A percentile compares a stretch with the other conserved stretches of the same genome.
Conservation (phyloP, 2,329 filamentous ascomycete genomes). For the Fusarium sp. region DNA sequence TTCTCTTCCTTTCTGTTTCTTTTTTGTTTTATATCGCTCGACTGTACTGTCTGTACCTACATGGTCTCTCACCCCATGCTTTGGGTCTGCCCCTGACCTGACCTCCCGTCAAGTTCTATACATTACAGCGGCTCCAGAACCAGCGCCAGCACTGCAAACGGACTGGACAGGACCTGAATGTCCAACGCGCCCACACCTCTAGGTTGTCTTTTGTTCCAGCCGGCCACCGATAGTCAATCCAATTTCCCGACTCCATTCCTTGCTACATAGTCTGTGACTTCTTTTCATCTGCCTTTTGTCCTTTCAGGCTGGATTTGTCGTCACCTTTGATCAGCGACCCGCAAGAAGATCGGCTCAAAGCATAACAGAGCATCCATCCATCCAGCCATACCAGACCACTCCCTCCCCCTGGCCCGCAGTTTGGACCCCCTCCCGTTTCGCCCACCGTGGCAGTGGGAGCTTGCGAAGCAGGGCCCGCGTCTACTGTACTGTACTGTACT, state of each 20-base stretch:
- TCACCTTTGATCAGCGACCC: slow-evolving; percentile 24
- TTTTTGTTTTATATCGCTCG: slow-evolving; percentile 6
- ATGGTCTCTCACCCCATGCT: slow-evolving; percentile 19
- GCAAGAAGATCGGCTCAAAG: slow-evolving; percentile 26
- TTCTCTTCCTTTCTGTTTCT: background rate
- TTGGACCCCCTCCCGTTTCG: slow-evolving; percentile 38
- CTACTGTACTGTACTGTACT: slow-evolving; percentile 9
- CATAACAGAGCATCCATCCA: background rate
- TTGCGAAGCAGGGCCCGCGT: slow-evolving; percentile 43
- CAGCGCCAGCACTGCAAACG: slow-evolving; percentile 19
- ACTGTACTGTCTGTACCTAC: background rate
- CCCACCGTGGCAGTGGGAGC: slow-evolving; percentile 42
- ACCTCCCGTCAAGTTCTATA: background rate
- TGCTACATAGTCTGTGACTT: background rate
- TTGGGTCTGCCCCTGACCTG: slow-evolving; percentile 23
- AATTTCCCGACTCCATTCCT: slow-evolving; percentile 26
- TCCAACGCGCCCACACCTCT: slow-evolving; percentile 23
- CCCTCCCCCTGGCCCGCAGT: slow-evolving; percentile 38
- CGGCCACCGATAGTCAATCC: slow-evolving; percentile 39
- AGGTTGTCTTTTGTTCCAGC: slow-evolving; percentile 9
- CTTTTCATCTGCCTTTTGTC: slow-evolving; percentile 10
- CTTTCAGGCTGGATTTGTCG: slow-evolving; percentile 23
- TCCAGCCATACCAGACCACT: slow-evolving; percentile 7
- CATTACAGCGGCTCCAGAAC: background rate
- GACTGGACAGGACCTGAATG: background rate